Conservation (phyloP, 2,329 filamentous ascomycete genomes). For the Stachybotrys chartarum region DNA sequence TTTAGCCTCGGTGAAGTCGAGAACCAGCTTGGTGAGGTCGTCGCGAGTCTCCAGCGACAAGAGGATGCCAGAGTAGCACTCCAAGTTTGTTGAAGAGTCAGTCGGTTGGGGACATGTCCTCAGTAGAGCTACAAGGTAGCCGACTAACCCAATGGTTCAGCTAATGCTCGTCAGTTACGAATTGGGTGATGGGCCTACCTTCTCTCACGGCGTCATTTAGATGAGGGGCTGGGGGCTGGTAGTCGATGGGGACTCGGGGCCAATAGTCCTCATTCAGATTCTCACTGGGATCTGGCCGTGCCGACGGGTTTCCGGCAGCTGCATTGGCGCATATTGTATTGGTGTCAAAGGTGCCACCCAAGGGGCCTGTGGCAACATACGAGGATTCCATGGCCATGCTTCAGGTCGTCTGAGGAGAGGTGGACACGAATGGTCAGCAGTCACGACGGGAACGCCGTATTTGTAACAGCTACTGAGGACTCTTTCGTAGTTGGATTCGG, state of each 20-base stretch:
- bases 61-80: background rate
- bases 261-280: background rate
- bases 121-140: background rate
- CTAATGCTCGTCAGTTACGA: background rate
- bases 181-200: background rate
- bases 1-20: background rate
- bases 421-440: too few species aligned
- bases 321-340: background rate
- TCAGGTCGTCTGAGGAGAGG: too few species aligned
- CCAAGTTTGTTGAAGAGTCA: background rate
- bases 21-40: background rate
- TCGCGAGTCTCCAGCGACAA: background rate
- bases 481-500: too few species aligned
- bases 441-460: too few species aligned
- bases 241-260: background rate
- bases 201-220: background rate
- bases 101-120: background rate
- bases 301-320: background rate
- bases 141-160: background rate
- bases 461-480: background rate
- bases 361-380: background rate
- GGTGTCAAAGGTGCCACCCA: background rate
- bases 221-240: background rate
- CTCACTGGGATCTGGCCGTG: background rate
- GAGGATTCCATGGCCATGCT: background rate